Evolutionary conservation across 345 rosid genomes (phyloP).

Genomic region (Microcos paniculata): DNA sequence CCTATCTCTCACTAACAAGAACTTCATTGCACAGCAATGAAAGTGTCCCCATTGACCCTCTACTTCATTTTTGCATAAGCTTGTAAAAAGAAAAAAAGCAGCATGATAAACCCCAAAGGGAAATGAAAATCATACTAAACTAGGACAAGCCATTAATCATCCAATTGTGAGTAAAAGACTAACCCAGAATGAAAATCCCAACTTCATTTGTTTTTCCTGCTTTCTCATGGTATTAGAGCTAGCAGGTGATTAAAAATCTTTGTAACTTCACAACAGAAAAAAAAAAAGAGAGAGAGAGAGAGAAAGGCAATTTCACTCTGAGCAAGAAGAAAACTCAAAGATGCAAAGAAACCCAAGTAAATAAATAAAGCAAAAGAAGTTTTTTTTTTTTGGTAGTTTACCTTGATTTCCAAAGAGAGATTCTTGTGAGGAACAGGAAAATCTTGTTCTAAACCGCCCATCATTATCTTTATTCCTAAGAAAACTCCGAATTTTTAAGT

Average conservation of each 20-base stretch:
- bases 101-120: neutral
- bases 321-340: neutral
- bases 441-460: constrained; percentile 35
- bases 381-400: constrained; percentile 6
- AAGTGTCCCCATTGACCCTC: neutral
- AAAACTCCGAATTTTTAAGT: neutral
- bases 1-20: neutral
- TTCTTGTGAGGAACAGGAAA: constrained; percentile 57
- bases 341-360: neutral
- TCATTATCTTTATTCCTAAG: constrained; percentile 11
- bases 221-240: neutral
- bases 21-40: neutral
- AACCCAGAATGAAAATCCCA: neutral
- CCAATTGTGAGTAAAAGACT: neutral
- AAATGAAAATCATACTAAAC: neutral
- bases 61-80: constrained; percentile 2
- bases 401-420: constrained; percentile 49
- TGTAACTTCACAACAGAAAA: neutral
- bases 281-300: constrained; percentile 1
- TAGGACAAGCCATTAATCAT: neutral
- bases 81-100: neutral
- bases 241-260: neutral
- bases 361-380: neutral
- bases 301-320: neutral
- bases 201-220: neutral